Conservation (phyloP, 352 stramenopile species). For the Globisporangium cylindrosporum region DNA sequence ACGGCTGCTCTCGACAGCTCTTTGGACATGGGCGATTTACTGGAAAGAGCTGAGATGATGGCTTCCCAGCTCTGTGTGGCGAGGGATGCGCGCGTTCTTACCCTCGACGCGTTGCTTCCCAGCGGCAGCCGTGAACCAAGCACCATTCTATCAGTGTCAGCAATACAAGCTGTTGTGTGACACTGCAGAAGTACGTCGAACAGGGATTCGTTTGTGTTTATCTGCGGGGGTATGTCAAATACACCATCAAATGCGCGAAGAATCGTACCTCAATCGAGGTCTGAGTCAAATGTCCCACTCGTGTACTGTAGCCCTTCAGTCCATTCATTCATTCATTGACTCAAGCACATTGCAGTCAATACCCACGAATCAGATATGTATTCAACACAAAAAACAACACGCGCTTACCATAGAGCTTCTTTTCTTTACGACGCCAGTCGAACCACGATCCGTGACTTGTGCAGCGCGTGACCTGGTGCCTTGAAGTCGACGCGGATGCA, state of each 20-base stretch:
- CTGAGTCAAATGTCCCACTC: not conserved
- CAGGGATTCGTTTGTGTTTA: too few species aligned
- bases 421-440: conserved; percentile 6
- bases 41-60: not conserved
- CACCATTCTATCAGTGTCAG: too few species aligned
- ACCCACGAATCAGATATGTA: not conserved
- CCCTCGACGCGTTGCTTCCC: not conserved
- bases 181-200: too few species aligned
- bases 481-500: conserved; percentile 30
- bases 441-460: conserved; percentile 11
- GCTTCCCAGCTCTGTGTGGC: not conserved
- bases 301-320: not conserved
- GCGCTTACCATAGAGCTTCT: not conserved
- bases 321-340: not conserved
- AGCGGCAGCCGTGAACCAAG: conserved; percentile 2
- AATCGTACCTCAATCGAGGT: not conserved
- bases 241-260: not conserved
- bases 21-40: not conserved
- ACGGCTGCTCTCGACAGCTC: not conserved
- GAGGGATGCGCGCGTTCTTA: not conserved
- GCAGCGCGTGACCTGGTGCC: conserved; percentile 20
- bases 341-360: not conserved
- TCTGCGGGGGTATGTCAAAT: too few species aligned
- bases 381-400: not conserved
- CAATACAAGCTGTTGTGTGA: too few species aligned